Evolutionary conservation across 345 rosid genomes (phyloP).

Genomic region (Hevea brasiliensis): DNA sequence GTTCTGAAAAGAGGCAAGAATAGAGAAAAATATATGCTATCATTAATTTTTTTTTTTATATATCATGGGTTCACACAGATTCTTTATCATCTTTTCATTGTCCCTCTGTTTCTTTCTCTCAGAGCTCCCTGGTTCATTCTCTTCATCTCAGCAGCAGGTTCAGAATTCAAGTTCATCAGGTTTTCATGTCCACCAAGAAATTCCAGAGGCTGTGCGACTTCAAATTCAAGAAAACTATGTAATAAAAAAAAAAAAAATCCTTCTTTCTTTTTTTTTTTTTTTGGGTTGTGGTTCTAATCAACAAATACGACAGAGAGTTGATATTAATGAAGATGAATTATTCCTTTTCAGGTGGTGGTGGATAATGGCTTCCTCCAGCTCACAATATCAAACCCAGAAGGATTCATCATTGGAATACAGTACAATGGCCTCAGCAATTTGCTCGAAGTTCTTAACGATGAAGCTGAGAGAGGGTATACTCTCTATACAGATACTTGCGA

Average conservation of each 20-base stretch:
- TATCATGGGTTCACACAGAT: constrained; percentile 6
- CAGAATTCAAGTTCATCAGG: background rate
- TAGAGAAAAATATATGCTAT: too few relatives aligned
- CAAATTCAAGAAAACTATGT: constrained; percentile 15
- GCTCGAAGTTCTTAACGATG: constrained; percentile 19
- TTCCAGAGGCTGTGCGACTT: constrained; percentile 5
- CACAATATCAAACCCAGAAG: constrained; percentile 14
- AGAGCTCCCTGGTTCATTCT: background rate
- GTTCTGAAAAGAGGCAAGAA: too few relatives aligned
- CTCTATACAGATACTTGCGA: too few relatives aligned
- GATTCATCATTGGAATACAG: constrained; percentile 23
- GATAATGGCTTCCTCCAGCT: constrained; percentile 27
- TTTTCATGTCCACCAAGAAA: background rate
- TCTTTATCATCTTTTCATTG: background rate
- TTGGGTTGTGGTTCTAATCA: too few relatives aligned
- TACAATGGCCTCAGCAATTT: constrained; percentile 25
- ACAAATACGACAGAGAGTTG: background rate
- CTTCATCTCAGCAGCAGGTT: background rate
- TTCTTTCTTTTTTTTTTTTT: background rate
- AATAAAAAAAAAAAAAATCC: background rate
- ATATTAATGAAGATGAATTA: too few relatives aligned
- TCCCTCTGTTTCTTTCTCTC: background rate
- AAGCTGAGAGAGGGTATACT: constrained; percentile 22
- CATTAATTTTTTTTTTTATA: too few relatives aligned
- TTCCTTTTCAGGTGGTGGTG: constrained; percentile 16